phyloP scores from a whole-genome alignment of 768 basidiomycete species.

The Podaxis sp. region DNA sequence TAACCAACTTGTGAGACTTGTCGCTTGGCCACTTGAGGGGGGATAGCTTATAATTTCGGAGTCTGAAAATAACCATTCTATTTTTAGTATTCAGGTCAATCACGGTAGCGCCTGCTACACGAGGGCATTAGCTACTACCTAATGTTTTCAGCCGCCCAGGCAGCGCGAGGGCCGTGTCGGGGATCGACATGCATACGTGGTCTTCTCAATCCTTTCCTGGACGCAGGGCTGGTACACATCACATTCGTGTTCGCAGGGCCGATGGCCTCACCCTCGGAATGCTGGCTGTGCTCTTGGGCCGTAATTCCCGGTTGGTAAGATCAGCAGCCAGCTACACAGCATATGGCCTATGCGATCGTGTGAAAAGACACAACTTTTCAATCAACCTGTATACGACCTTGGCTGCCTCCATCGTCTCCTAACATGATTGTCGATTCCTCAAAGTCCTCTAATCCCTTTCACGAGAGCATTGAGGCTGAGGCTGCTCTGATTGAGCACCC shows the following conservation, averaged over 20 bases:
- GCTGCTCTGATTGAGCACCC: background rate
- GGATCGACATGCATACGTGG: too few relatives aligned
- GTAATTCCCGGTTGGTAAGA: too few relatives aligned
- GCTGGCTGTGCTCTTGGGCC: too few relatives aligned
- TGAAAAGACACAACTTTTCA: background rate
- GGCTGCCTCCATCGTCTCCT: background rate
- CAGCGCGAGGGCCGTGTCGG: background rate
- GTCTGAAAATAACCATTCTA: background rate
- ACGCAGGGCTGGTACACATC: too few relatives aligned
- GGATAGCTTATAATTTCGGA: too few relatives aligned
- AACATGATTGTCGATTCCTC: slow-evolving; percentile 1
- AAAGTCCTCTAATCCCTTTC: background rate
- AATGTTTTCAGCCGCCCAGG: too few relatives aligned
- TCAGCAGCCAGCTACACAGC: background rate
- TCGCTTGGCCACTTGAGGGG: too few relatives aligned
- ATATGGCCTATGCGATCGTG: background rate
- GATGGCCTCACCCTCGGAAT: too few relatives aligned
- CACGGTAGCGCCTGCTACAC: background rate
- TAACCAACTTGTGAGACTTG: too few relatives aligned
- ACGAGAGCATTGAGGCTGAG: background rate
- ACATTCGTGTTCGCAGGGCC: too few relatives aligned
- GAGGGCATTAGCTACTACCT: background rate
- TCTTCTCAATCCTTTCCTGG: too few relatives aligned
- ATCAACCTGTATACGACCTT: background rate
- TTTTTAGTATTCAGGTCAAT: background rate